Evolutionary conservation across 768 basidiomycete species (phyloP).

Genomic region (Naganishia vaughanmartiniae): DNA sequence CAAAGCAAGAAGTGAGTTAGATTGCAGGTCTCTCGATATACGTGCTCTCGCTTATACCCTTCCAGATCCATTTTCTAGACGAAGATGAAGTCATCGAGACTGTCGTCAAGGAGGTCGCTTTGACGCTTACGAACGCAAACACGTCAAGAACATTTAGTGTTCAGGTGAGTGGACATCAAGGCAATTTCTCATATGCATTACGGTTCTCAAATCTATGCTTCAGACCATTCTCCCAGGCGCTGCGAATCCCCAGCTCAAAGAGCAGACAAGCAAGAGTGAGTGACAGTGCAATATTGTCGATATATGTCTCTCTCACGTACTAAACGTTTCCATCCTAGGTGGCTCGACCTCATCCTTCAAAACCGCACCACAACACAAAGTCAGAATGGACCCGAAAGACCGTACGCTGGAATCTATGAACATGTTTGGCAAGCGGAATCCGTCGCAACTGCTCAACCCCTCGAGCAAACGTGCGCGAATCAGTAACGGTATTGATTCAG

Average conservation of each 20-base stretch:
- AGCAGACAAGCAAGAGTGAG: not conserved
- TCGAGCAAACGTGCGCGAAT: constrained; percentile 26
- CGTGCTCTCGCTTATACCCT: not conserved
- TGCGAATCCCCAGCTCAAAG: constrained; percentile 29
- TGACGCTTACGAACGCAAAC: constrained; percentile 58
- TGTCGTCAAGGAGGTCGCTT: constrained; percentile 71
- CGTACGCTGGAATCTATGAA: constrained; percentile 82
- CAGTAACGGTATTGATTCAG: constrained; percentile 31
- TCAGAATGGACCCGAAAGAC: constrained; percentile 79
- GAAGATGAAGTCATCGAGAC: constrained; percentile 79
- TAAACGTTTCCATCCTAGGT: not conserved
- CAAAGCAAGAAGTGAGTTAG: constrained; percentile 73
- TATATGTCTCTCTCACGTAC: constrained; percentile 18
- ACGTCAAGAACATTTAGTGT: constrained; percentile 54
- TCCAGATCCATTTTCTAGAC: constrained; percentile 73
- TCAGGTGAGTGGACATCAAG: constrained; percentile 45
- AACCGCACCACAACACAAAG: constrained; percentile 74
- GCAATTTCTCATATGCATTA: not conserved
- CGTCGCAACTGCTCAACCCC: constrained; percentile 53
- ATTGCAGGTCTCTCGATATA: not conserved
- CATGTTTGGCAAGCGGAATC: constrained; percentile 71
- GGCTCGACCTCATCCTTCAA: constrained; percentile 25
- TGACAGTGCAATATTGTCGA: not conserved
- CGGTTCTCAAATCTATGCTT: not conserved
- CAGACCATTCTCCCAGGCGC: constrained; percentile 51